These are phyloP conservation scores for Amanita pallidorosea DNA, from an alignment of 768 basidiomycete genomes.

Conservation along the genomic window DNA sequence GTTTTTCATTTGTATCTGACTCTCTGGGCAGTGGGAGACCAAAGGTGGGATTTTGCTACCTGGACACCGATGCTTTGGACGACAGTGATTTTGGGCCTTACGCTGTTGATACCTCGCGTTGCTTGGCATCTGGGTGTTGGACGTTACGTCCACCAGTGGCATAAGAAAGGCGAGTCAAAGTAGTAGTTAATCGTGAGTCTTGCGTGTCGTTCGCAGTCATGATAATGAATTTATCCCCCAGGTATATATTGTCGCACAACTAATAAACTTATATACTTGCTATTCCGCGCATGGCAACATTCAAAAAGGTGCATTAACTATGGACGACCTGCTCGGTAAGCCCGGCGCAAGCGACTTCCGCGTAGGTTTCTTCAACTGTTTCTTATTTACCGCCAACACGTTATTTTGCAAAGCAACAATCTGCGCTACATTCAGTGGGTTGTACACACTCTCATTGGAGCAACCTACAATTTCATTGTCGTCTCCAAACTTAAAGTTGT, in stretches of 20 bases:
- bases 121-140: slow-evolving; percentile 71
- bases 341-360: slow-evolving; percentile 54
- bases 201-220: not conserved
- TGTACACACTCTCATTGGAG: slow-evolving; percentile 3
- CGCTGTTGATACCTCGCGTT: slow-evolving; percentile 56
- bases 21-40: slow-evolving; percentile 67
- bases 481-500: slow-evolving; percentile 96
- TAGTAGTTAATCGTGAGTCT: not conserved
- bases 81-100: slow-evolving; percentile 51
- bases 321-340: slow-evolving; percentile 42
- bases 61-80: slow-evolving; percentile 68
- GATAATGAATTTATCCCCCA: not conserved
- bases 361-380: slow-evolving; percentile 75
- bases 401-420: slow-evolving; percentile 94
- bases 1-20: slow-evolving; percentile 56
- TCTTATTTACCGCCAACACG: slow-evolving; percentile 91
- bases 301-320: slow-evolving; percentile 61
- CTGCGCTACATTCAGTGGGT: slow-evolving; percentile 26
- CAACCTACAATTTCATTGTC: slow-evolving; percentile 86
- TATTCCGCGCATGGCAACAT: not conserved
- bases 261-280: not conserved
- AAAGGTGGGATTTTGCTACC: slow-evolving; percentile 44
- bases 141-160: slow-evolving; percentile 59
- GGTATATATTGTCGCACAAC: not conserved
- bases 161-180: slow-evolving; percentile 18